Base-by-base conservation (phyloP, 306 rosid genomes). In the Dalbergia cultrata region DNA sequence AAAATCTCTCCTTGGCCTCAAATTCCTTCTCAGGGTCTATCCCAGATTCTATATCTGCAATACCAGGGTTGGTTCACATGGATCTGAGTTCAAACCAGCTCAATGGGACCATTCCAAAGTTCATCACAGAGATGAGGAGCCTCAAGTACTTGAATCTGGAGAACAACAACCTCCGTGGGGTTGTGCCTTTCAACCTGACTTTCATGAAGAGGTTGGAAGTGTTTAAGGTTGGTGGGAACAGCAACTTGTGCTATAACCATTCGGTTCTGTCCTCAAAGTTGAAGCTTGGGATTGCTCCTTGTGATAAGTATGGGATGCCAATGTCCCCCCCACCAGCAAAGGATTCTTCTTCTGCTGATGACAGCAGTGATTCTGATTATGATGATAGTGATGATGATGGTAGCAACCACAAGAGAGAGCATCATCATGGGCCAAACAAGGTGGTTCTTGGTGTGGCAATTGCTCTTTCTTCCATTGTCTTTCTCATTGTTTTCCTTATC, bases 361-460 rank as follows among this genome's bases (percentile, higher is more conserved):
- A 82, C 71, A 59, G 74, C n/a, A 63, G 39, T 57, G 82, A 70
- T 63, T 71, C 76, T 5, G 93, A 90, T 67, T 83, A 91, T 54
- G 70, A 86, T 75, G 92, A 78, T 43, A 69, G 73, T 31, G 84
- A 83, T 82, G 86, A 57, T 21, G 90, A 62, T 41, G 76, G 78
- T 31, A 60, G 77, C 17, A 70, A 14, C 43, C 75, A 70, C 39
- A 86, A 76, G 82, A 80, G 75, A 47, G 89, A 79, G 39, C 89
- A 77, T 37, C 98, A 89, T 81, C 92, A 81, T 39, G 90, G 97
- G 16, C 94, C 97, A 21, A 93, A 81, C 45, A 95, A 95, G 90
- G 83, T 90, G 39, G 97, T 95, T 81, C 97, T 95, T 83, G 97
- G 97, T 44, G 92, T 92, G 61, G 97, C 97, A 39, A 91, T 95